Evolutionary conservation across 2,329 filamentous ascomycete genomes (phyloP), one percentile per base, ranked within the genome.

Genomic region (Neocatenulostroma microsporum): DNA sequence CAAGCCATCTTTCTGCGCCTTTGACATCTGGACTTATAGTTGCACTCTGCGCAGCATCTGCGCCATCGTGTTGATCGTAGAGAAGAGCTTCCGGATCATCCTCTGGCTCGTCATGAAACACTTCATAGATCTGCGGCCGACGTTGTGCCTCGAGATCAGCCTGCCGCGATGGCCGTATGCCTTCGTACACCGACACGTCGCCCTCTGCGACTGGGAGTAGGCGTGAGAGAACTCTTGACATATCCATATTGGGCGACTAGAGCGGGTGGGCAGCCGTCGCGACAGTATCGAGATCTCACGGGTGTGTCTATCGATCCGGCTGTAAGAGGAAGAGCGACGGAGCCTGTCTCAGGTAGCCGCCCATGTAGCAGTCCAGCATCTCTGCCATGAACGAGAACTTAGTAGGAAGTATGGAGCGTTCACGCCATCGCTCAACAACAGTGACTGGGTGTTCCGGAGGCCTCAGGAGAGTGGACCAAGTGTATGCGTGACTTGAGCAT

Each of bases 61-160:
- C 26, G 19, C 49, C 46, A 18, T 37, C 30, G 10, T 63, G 58
- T 12, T 64, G 67, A 49, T 76, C 67, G 25, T 67, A 70, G 17
- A 77, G 61, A 32, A 74, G 63, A 33, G 72, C 67, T 40, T 76
- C 71, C 18, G 78, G 64, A 49, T 77, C 67, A 33, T 74, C 70
- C 44, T 72, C 69, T 44, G 77, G 72, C 24, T 72, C 66, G 38
- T 75, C 70, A 45, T 70, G 69, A 48, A 73, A 76, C 25, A 62
- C 62, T 29, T 66, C 66, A 29, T 61, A 62, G 21, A 40, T 38
- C 64, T 63, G 48, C 67, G 65, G 33, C 62, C 43, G 54, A 67
- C 67, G 14, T 61, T 70, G 39, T 46, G 56, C 44, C 64, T 68
- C 41, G 59, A 69, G 21, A 53, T 63, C 44, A 61, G n/a, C 15